phyloP scores from a whole-genome alignment of 768 basidiomycete species.

The Hebeloma cylindrosporum region DNA sequence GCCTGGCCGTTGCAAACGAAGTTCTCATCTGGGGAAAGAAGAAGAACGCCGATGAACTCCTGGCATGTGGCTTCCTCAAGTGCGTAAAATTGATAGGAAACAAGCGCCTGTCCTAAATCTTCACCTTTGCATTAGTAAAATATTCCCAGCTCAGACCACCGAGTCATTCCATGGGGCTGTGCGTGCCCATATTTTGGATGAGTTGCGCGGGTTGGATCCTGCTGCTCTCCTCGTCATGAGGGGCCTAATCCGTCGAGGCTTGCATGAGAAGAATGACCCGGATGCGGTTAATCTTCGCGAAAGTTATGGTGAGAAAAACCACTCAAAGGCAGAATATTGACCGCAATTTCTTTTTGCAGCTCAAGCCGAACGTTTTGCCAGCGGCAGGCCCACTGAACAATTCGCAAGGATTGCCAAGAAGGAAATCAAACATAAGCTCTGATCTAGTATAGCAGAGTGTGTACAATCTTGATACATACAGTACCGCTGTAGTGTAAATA shows the following conservation, averaged over 20 bases:
- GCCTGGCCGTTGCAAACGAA: conserved; percentile 67
- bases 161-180: conserved; percentile 57
- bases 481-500: too few species aligned
- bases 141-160: conserved; percentile 53
- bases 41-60: conserved; percentile 56
- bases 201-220: conserved; percentile 59
- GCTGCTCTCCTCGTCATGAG: conserved; percentile 53
- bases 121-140: conserved; percentile 35
- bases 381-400: conserved; percentile 52
- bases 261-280: conserved; percentile 61
- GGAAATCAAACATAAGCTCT: conserved; percentile 68
- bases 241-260: conserved; percentile 50
- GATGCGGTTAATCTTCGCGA: conserved; percentile 68
- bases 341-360: conserved; percentile 29
- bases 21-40: conserved; percentile 71
- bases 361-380: conserved; percentile 64
- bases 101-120: background rate
- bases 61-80: conserved; percentile 65
- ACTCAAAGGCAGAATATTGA: too few species aligned
- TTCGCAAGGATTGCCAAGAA: conserved; percentile 59
- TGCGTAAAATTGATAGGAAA: conserved; percentile 26
- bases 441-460: conserved; percentile 1
- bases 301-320: conserved; percentile 59
- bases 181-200: conserved; percentile 46
- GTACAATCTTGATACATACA: too few species aligned